Conservation (phyloP, 2,329 filamentous ascomycete species). For the Claviceps arundinis region DNA sequence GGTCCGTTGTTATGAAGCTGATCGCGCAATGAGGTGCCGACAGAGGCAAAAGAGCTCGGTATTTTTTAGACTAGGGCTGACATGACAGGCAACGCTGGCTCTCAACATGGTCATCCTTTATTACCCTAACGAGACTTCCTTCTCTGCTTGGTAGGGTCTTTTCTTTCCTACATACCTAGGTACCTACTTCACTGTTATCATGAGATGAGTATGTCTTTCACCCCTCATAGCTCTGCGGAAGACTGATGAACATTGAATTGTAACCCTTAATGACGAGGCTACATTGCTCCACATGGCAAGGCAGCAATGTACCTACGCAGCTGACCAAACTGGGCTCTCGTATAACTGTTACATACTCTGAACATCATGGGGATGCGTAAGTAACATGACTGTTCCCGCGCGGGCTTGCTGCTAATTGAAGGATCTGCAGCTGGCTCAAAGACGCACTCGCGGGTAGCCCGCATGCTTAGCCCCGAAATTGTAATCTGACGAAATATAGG, state of each 20-base stretch:
- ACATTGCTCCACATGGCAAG: background rate
- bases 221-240: background rate
- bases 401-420: too few relatives aligned
- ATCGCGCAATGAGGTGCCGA: too few relatives aligned
- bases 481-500: too few relatives aligned
- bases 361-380: background rate
- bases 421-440: too few relatives aligned
- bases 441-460: too few relatives aligned
- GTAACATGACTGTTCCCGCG: too few relatives aligned
- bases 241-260: background rate
- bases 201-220: background rate
- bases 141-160: too few relatives aligned
- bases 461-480: too few relatives aligned
- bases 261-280: background rate
- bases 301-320: background rate
- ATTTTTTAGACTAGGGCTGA: too few relatives aligned
- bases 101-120: background rate
- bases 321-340: conserved; percentile 3
- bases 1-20: too few relatives aligned
- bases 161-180: background rate
- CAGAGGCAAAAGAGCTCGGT: too few relatives aligned
- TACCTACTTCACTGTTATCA: background rate
- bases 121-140: too few relatives aligned
- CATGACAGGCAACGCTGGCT: background rate
- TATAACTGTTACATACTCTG: background rate